These are phyloP conservation scores for Lactifluus volemus DNA, from an alignment of 768 basidiomycete genomes.

Conservation along the genomic window DNA sequence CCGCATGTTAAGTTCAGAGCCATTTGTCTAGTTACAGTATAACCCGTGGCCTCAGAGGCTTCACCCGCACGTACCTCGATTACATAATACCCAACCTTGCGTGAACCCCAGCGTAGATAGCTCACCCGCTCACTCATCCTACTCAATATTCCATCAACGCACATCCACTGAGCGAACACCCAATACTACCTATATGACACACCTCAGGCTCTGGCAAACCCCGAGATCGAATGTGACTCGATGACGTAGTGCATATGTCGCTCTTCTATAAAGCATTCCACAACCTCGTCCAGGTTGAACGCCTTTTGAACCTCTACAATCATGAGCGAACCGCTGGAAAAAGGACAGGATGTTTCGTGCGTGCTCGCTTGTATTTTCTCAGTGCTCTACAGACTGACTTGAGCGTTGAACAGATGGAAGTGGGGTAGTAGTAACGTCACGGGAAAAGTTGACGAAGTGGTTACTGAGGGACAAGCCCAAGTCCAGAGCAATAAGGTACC, in stretches of 20 bases:
- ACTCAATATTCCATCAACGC: no score
- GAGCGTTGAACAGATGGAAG: background rate
- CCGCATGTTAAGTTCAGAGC: no score
- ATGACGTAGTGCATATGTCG: background rate
- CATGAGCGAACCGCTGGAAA: slow-evolving; percentile 7
- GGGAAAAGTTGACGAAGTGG: slow-evolving; percentile 21
- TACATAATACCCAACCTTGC: no score
- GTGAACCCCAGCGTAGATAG: no score
- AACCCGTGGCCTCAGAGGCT: no score
- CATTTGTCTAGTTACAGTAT: no score
- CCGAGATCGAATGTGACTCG: background rate
- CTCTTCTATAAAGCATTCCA: background rate
- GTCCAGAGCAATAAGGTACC: slow-evolving; percentile 39
- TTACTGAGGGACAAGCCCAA: slow-evolving; percentile 35
- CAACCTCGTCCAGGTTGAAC: no score
- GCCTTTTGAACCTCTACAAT: background rate
- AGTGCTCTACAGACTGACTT: background rate
- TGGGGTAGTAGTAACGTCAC: slow-evolving; percentile 8
- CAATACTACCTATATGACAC: background rate
- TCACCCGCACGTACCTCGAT: no score
- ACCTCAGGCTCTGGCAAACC: background rate
- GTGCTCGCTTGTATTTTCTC: background rate
- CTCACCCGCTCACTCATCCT: no score
- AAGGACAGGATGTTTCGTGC: slow-evolving; percentile 7
- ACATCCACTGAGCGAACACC: background rate